These are phyloP conservation scores for Daedaleopsis sinensis DNA, from an alignment of 768 basidiomycete genomes.

Conservation along the genomic window DNA sequence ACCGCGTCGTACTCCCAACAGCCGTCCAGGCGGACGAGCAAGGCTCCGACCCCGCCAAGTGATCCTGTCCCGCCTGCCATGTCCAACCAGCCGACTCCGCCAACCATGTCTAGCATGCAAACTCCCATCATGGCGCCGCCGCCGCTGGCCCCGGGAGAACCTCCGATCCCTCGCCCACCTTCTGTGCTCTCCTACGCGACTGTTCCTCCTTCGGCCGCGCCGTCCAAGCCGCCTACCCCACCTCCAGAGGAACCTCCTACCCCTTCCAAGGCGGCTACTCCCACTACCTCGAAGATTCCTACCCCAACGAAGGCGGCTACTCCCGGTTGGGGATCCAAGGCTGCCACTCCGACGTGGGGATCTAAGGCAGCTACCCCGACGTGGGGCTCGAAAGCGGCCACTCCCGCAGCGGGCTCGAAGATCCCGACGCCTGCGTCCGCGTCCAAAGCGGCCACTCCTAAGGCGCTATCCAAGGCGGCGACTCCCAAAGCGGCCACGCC, in stretches of 20 bases:
- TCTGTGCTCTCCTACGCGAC: constrained; percentile 14
- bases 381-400: constrained; percentile 17
- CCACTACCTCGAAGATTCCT: neutral
- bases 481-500: constrained; percentile 20
- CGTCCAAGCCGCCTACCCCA: constrained; percentile 3
- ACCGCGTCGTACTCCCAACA: constrained; percentile 10
- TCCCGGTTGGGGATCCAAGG: neutral
- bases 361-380: constrained; percentile 10
- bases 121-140: constrained; percentile 13
- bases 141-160: constrained; percentile 4
- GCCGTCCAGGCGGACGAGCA: constrained; percentile 8
- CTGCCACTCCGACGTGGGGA: constrained; percentile 2
- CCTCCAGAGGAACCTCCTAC: neutral
- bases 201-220: neutral
- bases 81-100: constrained; percentile 4
- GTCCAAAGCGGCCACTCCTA: constrained; percentile 25
- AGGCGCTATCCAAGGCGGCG: constrained; percentile 19
- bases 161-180: constrained; percentile 1
- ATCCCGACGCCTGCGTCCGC: constrained; percentile 20
- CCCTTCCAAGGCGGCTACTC: neutral
- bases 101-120: constrained; percentile 9
- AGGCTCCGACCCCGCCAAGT: neutral
- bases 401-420: constrained; percentile 20
- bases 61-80: constrained; percentile 5
- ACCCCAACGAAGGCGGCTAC: constrained; percentile 1